Conservation (phyloP, 192 early-diverging fungal species). For the Powellomyces hirtus region DNA sequence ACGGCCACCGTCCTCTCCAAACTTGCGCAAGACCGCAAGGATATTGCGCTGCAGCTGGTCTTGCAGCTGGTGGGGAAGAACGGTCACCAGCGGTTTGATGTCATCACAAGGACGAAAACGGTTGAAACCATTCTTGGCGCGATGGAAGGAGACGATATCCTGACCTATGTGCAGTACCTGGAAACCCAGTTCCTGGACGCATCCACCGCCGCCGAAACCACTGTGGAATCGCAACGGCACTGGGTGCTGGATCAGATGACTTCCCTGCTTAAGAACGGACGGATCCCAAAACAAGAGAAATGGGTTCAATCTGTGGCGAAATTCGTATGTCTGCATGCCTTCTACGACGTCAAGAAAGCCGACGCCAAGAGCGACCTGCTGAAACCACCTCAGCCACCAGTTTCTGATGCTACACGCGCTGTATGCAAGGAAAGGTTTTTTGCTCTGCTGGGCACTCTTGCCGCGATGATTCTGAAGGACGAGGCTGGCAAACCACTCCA, state of each 20-base stretch:
- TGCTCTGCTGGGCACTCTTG: constrained; percentile 67
- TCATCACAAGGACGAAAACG: constrained; percentile 70
- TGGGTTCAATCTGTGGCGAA: constrained; percentile 66
- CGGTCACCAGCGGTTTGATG: constrained; percentile 66
- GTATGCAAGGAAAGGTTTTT: constrained; percentile 64
- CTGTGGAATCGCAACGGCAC: constrained; percentile 9
- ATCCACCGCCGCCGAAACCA: neutral
- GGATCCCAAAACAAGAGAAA: constrained; percentile 73
- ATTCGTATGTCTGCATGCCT: constrained; percentile 70
- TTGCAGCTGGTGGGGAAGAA: constrained; percentile 80
- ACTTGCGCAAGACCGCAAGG: constrained; percentile 62
- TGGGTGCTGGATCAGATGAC: constrained; percentile 87
- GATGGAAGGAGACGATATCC: constrained; percentile 67
- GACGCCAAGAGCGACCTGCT: constrained; percentile 40
- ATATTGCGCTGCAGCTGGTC: constrained; percentile 72
- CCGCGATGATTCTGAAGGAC: constrained; percentile 46
- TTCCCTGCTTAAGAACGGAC: constrained; percentile 66
- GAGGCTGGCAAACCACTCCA: constrained; percentile 29
- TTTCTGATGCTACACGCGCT: constrained; percentile 56
- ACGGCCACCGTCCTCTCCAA: constrained; percentile 53
- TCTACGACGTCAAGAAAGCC: constrained; percentile 60
- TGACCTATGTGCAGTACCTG: constrained; percentile 72
- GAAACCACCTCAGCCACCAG: constrained; percentile 49
- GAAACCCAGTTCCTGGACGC: constrained; percentile 63
- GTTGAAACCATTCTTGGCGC: constrained; percentile 72